A percentile compares a stretch with the other conserved stretches of the same genome.
phyloP scores from a whole-genome alignment of 2,329 filamentous ascomycete species.

The Fonsecaea pedrosoi region DNA sequence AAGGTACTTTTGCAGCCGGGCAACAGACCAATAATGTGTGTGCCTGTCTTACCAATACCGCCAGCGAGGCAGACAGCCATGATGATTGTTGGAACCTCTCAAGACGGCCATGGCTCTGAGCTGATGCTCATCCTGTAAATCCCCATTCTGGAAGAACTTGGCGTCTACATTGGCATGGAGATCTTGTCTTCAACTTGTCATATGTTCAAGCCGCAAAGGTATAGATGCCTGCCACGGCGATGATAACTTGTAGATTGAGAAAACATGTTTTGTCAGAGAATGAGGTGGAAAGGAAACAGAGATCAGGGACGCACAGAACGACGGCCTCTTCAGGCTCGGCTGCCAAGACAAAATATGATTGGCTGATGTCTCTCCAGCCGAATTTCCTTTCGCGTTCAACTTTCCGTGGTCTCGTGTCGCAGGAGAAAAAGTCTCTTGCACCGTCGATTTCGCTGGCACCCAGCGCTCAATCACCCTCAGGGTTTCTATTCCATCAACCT shows the following conservation, averaged over 20 bases:
- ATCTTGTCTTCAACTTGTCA: not conserved
- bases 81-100: not conserved
- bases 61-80: slow-evolving; percentile 13
- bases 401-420: slow-evolving; percentile 38
- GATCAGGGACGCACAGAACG: not conserved
- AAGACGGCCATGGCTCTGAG: not conserved
- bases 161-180: not conserved
- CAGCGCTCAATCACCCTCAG: not conserved
- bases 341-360: slow-evolving; percentile 17
- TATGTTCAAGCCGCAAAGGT: not conserved
- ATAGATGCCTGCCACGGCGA: not conserved
- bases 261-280: not conserved
- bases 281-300: not conserved
- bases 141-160: not conserved
- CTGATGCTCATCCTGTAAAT: not conserved
- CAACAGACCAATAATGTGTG: slow-evolving; percentile 2
- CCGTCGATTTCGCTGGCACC: slow-evolving; percentile 18
- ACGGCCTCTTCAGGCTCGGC: not conserved
- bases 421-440: slow-evolving; percentile 31
- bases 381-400: slow-evolving; percentile 32
- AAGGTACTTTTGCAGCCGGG: slow-evolving; percentile 1
- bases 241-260: not conserved
- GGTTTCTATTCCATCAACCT: not conserved
- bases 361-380: slow-evolving; percentile 18
- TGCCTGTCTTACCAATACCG: slow-evolving; percentile 11